Conservation (phyloP, 2,329 filamentous ascomycete genomes). For the Hypoxylon sp. region DNA sequence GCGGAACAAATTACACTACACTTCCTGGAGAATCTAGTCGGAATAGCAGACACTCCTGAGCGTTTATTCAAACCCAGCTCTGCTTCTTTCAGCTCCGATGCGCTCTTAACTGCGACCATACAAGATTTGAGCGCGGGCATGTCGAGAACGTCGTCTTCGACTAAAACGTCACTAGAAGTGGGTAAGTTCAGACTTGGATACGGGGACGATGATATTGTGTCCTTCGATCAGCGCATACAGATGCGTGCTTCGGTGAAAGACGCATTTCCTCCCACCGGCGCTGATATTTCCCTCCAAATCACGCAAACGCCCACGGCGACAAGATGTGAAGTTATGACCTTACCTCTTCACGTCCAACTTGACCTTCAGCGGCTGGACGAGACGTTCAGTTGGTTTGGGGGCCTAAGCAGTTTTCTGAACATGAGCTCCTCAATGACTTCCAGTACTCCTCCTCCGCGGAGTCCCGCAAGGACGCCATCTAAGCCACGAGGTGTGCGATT, state of each 20-base stretch:
- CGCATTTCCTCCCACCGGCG: slow-evolving; percentile 63
- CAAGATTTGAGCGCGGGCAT: slow-evolving; percentile 52
- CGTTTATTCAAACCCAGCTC: slow-evolving; percentile 53
- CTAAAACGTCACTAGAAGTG: slow-evolving; percentile 54
- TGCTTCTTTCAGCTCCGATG: slow-evolving; percentile 55
- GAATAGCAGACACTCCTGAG: slow-evolving; percentile 59
- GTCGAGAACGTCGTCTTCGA: slow-evolving; percentile 40
- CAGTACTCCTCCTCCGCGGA: slow-evolving; percentile 62
- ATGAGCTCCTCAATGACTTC: slow-evolving; percentile 85
- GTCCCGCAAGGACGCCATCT: slow-evolving; percentile 46
- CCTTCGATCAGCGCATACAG: slow-evolving; percentile 65
- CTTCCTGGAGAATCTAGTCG: slow-evolving; percentile 63
- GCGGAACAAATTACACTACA: slow-evolving; percentile 61
- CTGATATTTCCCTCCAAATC: slow-evolving; percentile 65
- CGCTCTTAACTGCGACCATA: slow-evolving; percentile 61
- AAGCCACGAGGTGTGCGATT: slow-evolving; percentile 67
- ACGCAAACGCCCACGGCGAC: slow-evolving; percentile 54
- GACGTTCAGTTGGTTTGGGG: slow-evolving; percentile 87
- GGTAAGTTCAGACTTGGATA: slow-evolving; percentile 70
- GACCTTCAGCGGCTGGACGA: slow-evolving; percentile 86
- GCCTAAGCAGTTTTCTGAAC: slow-evolving; percentile 88
- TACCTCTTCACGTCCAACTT: slow-evolving; percentile 78
- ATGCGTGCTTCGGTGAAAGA: slow-evolving; percentile 68
- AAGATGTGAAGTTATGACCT: slow-evolving; percentile 72
- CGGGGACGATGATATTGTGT: slow-evolving; percentile 67